Conservation (phyloP, 805 yeast genomes). For the Phaffomyces antillensis region DNA sequence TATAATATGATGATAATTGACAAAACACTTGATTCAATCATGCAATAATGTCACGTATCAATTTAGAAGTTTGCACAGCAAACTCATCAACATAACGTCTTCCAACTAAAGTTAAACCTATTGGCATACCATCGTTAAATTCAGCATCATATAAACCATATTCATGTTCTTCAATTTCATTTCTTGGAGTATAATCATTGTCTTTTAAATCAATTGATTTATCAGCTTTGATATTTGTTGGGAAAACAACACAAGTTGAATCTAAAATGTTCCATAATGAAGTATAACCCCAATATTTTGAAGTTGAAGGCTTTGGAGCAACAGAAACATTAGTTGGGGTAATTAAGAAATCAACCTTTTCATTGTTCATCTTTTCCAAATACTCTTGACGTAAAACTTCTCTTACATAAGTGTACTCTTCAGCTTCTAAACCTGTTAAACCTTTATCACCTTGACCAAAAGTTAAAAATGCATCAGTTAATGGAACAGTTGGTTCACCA, state of each 20-base stretch:
- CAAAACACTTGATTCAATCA: too few species aligned
- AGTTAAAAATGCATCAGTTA: slow-evolving; percentile 55
- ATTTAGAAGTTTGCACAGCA: slow-evolving; percentile 36
- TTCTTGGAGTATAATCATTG: slow-evolving; percentile 14
- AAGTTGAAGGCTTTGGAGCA: slow-evolving; percentile 59
- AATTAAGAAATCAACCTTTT: slow-evolving; percentile 57
- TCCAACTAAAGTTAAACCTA: slow-evolving; percentile 44
- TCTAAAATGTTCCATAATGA: slow-evolving; percentile 67
- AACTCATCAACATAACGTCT: slow-evolving; percentile 44
- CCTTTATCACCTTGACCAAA: slow-evolving; percentile 50
- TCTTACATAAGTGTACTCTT: slow-evolving; percentile 46
- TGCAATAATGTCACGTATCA: slow-evolving; percentile 4
- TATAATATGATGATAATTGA: too few species aligned
- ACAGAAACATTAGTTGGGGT: slow-evolving; percentile 64
- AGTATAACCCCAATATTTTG: slow-evolving; percentile 78
- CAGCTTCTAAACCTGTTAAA: slow-evolving; percentile 43
- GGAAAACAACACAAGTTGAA: slow-evolving; percentile 58
- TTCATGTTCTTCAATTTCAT: slow-evolving; percentile 28
- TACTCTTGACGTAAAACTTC: slow-evolving; percentile 55
- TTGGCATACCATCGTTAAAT: slow-evolving; percentile 48
- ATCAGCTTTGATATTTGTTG: slow-evolving; percentile 39
- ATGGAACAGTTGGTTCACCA: slow-evolving; percentile 63
- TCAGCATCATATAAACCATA: slow-evolving; percentile 29
- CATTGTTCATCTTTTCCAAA: slow-evolving; percentile 41
- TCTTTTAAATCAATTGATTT: slow-evolving; percentile 41